Base-by-base conservation (phyloP, 495 filamentous ascomycete species). In the Penicillium simplicissimum region DNA sequence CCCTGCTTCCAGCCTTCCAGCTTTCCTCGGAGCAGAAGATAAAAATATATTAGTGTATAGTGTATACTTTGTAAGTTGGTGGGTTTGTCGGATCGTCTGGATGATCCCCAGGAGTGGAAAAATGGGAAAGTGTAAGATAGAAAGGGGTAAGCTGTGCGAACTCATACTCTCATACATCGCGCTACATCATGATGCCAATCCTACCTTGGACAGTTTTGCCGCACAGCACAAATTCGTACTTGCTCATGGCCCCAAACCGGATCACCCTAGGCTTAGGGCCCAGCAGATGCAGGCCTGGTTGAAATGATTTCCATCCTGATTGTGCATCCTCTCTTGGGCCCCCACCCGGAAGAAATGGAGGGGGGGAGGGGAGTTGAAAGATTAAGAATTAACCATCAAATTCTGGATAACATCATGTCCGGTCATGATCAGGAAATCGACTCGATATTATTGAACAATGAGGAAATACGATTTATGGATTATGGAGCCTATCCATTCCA, bases 21-120 rank as follows among this genome's bases (percentile, higher is more conserved):
- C 28, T 4, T 7, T 31, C 55, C 52, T 63, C 57, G 54, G 33
- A 48, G 54, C 31, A 40, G 55, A 52, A 31, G 55, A 55, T 67
- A 61, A 63, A 63, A 67, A 67, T 62, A 67, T 62, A 67, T 59
- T 10, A 43, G 8, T 55, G 55, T 43, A 37, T 17, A 7, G 7
- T 61, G 35, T n/a, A 40, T 31, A 31, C 28, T 31, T 6, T 31
- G 28, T 31, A 31, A 31, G 6, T 25, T 0, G 3, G 28, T 31
- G 6, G 28, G 28, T 7, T 31, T 31, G 37, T 40, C 19, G 42
- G 57, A 43, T 42, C 13, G 35, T 57, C 37, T 36, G n/a, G 64
- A 48, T 57, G 65, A 69, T 69, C 58, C 56, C 42, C 65, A 53
- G 53, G 15, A 51, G 63, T 58, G 64, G 56, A 43, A 56, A 56